Conservation (phyloP, 2,329 filamentous ascomycete species). For the Colletotrichum theobromicola region DNA sequence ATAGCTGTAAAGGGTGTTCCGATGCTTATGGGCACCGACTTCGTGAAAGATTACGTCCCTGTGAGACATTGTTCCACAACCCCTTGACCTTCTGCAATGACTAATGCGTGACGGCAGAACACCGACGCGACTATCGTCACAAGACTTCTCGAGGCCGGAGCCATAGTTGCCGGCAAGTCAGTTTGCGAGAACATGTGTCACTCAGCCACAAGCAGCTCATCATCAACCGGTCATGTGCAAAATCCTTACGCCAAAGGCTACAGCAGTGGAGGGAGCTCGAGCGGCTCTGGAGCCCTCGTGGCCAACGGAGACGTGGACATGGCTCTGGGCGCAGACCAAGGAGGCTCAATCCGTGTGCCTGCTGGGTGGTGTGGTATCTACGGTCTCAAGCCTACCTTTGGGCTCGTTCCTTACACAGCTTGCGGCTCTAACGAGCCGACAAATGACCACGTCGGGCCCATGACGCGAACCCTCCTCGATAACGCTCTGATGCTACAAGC, state of each 20-base stretch:
- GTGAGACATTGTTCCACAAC: not conserved
- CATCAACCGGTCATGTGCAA: constrained; percentile 32
- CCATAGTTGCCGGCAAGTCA: constrained; percentile 28
- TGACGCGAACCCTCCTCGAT: constrained; percentile 44
- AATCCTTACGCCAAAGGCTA: constrained; percentile 29
- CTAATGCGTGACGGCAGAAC: not conserved
- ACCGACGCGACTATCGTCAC: constrained; percentile 1
- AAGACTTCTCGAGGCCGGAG: constrained; percentile 28
- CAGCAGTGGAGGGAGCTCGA: constrained; percentile 33
- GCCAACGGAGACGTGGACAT: constrained; percentile 29
- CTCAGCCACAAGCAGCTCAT: constrained; percentile 31
- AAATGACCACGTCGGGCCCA: constrained; percentile 50
- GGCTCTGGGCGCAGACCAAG: constrained; percentile 35
- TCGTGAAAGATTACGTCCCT: not conserved
- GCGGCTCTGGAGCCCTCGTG: constrained; percentile 35
- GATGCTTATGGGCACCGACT: constrained; percentile 7
- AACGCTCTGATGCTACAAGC: constrained; percentile 41
- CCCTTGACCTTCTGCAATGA: no score
- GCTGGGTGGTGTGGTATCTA: constrained; percentile 34
- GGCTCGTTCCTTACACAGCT: constrained; percentile 49
- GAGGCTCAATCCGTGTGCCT: constrained; percentile 35
- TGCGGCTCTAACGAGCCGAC: constrained; percentile 42
- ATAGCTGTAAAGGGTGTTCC: constrained; percentile 26
- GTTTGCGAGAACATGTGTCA: constrained; percentile 35
- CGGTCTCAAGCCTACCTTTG: constrained; percentile 44